Conservation (phyloP, 768 basidiomycete genomes). For the Mycena indigotica region DNA sequence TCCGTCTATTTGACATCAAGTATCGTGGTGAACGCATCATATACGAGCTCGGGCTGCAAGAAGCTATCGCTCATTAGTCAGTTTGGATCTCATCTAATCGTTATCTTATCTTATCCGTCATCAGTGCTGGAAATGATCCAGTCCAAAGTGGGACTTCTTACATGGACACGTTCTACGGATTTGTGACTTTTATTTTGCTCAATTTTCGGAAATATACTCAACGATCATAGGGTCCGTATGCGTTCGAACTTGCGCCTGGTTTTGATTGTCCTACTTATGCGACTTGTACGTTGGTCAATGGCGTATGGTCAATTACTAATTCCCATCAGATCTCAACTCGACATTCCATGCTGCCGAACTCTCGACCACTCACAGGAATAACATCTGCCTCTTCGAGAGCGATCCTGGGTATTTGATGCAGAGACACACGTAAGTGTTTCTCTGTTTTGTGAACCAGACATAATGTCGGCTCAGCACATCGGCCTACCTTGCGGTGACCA, state of each 20-base stretch:
- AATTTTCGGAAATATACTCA: constrained; percentile 34
- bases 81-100: neutral
- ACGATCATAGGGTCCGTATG: constrained; percentile 42
- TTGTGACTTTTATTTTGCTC: constrained; percentile 1
- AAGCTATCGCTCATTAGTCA: constrained; percentile 23
- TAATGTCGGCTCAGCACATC: neutral
- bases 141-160: constrained; percentile 53
- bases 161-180: constrained; percentile 39
- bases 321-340: constrained; percentile 40
- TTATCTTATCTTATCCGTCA: neutral
- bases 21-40: constrained; percentile 53
- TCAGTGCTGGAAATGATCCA: constrained; percentile 51
- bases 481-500: constrained; percentile 22
- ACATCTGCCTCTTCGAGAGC: constrained; percentile 57
- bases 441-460: neutral
- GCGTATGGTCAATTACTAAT: neutral
- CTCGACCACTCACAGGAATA: constrained; percentile 43
- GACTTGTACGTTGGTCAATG: constrained; percentile 31
- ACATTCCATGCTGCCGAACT: constrained; percentile 47
- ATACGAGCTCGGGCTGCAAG: constrained; percentile 44
- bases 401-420: constrained; percentile 39
- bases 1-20: constrained; percentile 19
- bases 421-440: constrained; percentile 19
- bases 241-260: constrained; percentile 52
- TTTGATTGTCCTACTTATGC: constrained; percentile 59